Percentiles rank a stretch among this genome's conserved stretches.
Evolutionary conservation across 2,329 filamentous ascomycete genomes (phyloP).

Genomic region (Epichloe hybrida): DNA sequence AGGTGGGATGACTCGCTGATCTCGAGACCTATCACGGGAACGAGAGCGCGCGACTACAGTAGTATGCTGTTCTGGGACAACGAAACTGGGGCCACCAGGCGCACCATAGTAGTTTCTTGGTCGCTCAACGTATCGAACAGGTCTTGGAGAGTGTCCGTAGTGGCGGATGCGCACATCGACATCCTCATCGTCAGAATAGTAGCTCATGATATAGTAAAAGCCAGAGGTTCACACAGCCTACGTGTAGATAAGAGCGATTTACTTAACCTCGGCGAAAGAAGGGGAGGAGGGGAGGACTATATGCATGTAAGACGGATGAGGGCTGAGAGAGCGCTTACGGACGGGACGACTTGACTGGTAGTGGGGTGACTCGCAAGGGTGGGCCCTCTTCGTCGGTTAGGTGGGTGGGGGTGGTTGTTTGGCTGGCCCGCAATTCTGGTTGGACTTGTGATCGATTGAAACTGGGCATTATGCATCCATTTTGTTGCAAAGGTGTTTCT

Average conservation of each 20-base stretch:
- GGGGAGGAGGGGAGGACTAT: no score
- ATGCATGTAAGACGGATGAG: not conserved
- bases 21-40: slow-evolving; percentile 30
- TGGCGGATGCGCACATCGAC: slow-evolving; percentile 36
- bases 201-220: slow-evolving; percentile 12
- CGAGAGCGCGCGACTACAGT: slow-evolving; percentile 28
- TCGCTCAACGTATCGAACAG: slow-evolving; percentile 33
- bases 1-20: slow-evolving; percentile 30
- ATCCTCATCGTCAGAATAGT: slow-evolving; percentile 41
- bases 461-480: no score
- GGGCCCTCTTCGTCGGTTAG: no score
- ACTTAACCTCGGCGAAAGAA: no score
- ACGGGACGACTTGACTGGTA: not conserved
- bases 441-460: no score
- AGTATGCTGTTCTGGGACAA: slow-evolving; percentile 32
- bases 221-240: not conserved
- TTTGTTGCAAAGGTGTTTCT: no score
- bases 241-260: not conserved
- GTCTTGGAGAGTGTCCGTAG: slow-evolving; percentile 24
- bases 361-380: not conserved
- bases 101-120: slow-evolving; percentile 27
- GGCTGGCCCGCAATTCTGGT: no score
- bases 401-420: no score
- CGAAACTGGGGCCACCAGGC: slow-evolving; percentile 26
- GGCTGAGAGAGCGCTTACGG: slow-evolving; percentile 1